Evolutionary conservation across 495 filamentous ascomycete species (phyloP).

Genomic region (Aspergillus incahuasiensis): DNA sequence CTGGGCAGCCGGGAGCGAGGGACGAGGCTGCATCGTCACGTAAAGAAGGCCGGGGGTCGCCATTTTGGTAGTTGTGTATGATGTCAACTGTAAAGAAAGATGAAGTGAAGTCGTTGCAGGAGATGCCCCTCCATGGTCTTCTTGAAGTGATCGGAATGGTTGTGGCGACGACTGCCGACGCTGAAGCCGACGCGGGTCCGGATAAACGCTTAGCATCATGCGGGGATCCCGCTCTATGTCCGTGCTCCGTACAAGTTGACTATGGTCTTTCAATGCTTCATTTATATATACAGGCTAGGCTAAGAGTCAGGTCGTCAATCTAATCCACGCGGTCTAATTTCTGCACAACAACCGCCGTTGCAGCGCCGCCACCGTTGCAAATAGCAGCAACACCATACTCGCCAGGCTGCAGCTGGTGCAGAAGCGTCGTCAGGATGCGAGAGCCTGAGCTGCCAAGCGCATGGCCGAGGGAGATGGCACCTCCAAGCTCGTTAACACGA

Average conservation of each 20-base stretch:
- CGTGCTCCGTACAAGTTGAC: neutral
- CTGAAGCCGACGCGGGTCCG: conserved; percentile 9
- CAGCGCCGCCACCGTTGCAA: conserved; percentile 93
- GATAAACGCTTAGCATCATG: conserved; percentile 11
- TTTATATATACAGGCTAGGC: conserved; percentile 1
- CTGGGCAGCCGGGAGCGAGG: conserved; percentile 56
- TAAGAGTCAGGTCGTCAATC: neutral
- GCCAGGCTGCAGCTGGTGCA: conserved; percentile 85
- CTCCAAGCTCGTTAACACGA: conserved; percentile 82
- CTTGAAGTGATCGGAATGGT: neutral
- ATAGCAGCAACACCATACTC: conserved; percentile 95
- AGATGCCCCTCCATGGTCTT: conserved; percentile 3
- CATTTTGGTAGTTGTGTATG: conserved; percentile 23
- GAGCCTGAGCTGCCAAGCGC: conserved; percentile 92
- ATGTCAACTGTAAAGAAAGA: neutral
- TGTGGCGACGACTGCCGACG: conserved; percentile 16
- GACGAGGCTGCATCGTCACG: conserved; percentile 71
- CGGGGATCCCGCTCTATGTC: neutral
- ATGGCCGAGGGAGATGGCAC: conserved; percentile 91
- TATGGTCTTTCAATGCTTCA: neutral
- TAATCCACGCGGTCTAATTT: conserved; percentile 63
- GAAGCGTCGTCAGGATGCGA: conserved; percentile 80
- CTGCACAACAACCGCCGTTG: conserved; percentile 89
- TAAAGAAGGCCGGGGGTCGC: conserved; percentile 61
- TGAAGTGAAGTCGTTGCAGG: neutral